Percentiles rank a stretch among this genome's conserved stretches.
phyloP scores from a whole-genome alignment of 495 filamentous ascomycete genomes.

The Xylaria grammica region DNA sequence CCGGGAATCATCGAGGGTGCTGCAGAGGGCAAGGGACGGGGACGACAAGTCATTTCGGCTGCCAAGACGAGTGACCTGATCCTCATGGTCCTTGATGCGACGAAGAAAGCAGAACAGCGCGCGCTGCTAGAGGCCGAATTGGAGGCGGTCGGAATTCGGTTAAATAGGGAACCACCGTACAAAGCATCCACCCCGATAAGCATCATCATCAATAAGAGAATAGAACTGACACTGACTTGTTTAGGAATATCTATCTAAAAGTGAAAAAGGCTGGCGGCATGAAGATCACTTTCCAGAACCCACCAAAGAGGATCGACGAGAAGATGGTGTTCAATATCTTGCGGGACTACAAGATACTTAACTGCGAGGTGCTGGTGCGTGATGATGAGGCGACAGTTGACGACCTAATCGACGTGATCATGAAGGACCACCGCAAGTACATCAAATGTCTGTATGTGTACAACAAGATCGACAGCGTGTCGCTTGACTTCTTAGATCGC shows the following conservation, averaged over 20 bases:
- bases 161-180: conserved; percentile 92
- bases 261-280: conserved; percentile 95
- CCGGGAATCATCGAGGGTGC: conserved; percentile 99
- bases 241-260: conserved; percentile 98
- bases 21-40: conserved; percentile 93
- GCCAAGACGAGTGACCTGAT: conserved; percentile 98
- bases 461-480: conserved; percentile 99
- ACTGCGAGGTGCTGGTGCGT: conserved; percentile 93
- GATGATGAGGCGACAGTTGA: conserved; percentile 97
- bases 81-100: conserved; percentile 96
- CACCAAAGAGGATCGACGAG: conserved; percentile 91
- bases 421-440: conserved; percentile 98
- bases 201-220: background rate
- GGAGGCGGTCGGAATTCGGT: conserved; percentile 92
- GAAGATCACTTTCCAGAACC: conserved; percentile 94
- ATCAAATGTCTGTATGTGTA: conserved; percentile 97
- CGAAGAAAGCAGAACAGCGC: conserved; percentile 94
- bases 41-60: conserved; percentile 96
- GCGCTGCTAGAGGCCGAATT: conserved; percentile 89
- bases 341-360: conserved; percentile 97
- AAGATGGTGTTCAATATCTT: conserved; percentile 97
- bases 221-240: conserved; percentile 24
- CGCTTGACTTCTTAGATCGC: conserved; percentile 88
- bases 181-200: background rate
- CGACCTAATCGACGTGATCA: conserved; percentile 99